Evolutionary conservation across 2,329 filamentous ascomycete genomes (phyloP), one percentile per base, ranked within the genome.

Genomic region (Cordyceps sp.): DNA sequence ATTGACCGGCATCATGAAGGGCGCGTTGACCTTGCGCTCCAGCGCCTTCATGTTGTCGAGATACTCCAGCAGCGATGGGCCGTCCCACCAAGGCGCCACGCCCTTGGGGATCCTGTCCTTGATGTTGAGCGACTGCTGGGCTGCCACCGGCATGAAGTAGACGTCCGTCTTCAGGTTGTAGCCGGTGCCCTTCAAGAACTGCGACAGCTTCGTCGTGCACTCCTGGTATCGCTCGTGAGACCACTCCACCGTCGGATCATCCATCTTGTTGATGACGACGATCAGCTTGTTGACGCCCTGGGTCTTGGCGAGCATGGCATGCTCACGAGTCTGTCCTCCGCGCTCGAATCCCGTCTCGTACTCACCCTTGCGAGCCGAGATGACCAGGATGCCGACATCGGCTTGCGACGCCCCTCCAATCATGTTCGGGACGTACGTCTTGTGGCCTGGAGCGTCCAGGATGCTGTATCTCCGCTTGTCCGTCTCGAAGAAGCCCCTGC

Each of bases 241-340:
- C 92, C 92, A 98, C 49, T 93, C 73, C 32, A 98, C 92, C 3
- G 90, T 98, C 10, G 78, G 66, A 52, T 98, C 90, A 52, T 98
- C 90, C 92, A 98, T 98, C 69, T 98, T 98, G 73, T 98, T 98
- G 53, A 94, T 86, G 33, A 71, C 90, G 20, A 98, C 78, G 29
- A 96, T 67, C 34, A 98, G 69, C 62, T 94, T 94, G 68, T 93
- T 93, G 37, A 98, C 90, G 58, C 90, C 90, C 53, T 93, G 88
- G 1, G 92, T 98, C 62, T 96, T 93, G 44, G 92, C 92, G 51
- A 98, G 69, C 66, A 98, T 84, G 35, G 92, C 90, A 58, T 96
- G 88, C 69, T 98, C 90, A 52, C 90, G 74, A 33, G 90, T 98
- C 58, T 98, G 90, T 24, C 90, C 88, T 40, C 90, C 90, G 64